A percentile compares a stretch with the other conserved stretches of the same genome.
Evolutionary conservation across 2,329 filamentous ascomycete genomes (phyloP).

Genomic region (Colletotrichum tropicale): DNA sequence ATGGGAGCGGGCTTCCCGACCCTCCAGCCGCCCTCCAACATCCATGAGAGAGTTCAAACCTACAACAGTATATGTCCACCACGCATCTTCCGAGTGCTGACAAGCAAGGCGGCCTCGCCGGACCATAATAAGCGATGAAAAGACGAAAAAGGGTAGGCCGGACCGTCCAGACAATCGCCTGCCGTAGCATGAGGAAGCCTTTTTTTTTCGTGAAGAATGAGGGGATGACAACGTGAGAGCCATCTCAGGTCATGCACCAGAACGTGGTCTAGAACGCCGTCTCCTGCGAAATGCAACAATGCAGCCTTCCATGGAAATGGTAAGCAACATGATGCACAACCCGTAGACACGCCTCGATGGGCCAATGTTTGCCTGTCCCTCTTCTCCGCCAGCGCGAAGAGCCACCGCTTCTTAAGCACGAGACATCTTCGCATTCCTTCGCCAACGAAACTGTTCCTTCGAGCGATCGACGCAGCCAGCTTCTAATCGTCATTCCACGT

Average conservation of each 20-base stretch:
- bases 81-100: slow-evolving; percentile 11
- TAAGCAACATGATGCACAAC: not conserved
- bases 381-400: not conserved
- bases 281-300: slow-evolving; percentile 40
- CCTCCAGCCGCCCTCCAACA: not conserved
- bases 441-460: slow-evolving; percentile 28
- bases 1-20: slow-evolving; percentile 12
- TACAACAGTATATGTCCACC: not conserved
- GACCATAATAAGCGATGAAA: slow-evolving; percentile 15
- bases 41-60: not conserved
- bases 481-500: slow-evolving; percentile 25
- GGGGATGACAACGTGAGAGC: slow-evolving; percentile 45
- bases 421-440: slow-evolving; percentile 11
- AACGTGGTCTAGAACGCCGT: slow-evolving; percentile 52
- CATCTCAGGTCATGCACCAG: slow-evolving; percentile 55
- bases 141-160: slow-evolving; percentile 9
- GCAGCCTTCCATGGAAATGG: slow-evolving; percentile 25
- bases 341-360: not conserved
- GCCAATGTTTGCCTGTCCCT: not conserved
- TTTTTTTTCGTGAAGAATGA: slow-evolving; percentile 18
- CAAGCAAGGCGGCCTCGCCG: not conserved
- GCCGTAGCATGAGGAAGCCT: not conserved
- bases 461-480: slow-evolving; percentile 17
- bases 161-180: slow-evolving; percentile 6
- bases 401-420: not conserved